Conservation (phyloP, 441 rosid species). For the Adansonia rubrostipa region DNA sequence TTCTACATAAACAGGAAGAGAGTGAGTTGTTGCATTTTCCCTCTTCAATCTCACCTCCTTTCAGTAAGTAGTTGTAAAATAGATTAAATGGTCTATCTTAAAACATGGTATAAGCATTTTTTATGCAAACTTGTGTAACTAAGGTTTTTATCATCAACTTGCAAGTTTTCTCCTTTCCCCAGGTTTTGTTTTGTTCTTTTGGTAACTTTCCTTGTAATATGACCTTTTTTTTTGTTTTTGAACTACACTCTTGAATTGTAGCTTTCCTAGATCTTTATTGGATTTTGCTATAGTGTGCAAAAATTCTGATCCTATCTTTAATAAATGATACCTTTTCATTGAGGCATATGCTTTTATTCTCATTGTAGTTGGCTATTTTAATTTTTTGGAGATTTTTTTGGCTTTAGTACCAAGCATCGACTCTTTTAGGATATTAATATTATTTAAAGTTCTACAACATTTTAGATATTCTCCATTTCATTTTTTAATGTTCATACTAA, state of each 20-base stretch:
- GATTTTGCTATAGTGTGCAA: neutral
- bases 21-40: neutral
- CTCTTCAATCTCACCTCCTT: neutral
- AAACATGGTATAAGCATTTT: neutral
- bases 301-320: neutral
- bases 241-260: neutral
- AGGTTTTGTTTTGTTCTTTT: constrained; percentile 4
- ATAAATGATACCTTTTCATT: neutral
- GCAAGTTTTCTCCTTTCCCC: neutral
- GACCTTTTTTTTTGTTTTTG: neutral
- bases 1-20: neutral
- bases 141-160: neutral
- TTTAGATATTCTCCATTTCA: neutral
- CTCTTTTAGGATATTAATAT: neutral
- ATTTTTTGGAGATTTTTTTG: neutral
- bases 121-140: neutral
- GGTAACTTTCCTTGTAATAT: neutral
- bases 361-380: neutral
- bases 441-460: neutral
- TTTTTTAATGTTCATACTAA: neutral
- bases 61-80: neutral
- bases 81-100: neutral
- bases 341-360: no score
- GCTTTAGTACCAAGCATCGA: neutral
- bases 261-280: neutral